Base-by-base conservation (phyloP, 2,329 filamentous ascomycete genomes). In the Aspergillus niger region DNA sequence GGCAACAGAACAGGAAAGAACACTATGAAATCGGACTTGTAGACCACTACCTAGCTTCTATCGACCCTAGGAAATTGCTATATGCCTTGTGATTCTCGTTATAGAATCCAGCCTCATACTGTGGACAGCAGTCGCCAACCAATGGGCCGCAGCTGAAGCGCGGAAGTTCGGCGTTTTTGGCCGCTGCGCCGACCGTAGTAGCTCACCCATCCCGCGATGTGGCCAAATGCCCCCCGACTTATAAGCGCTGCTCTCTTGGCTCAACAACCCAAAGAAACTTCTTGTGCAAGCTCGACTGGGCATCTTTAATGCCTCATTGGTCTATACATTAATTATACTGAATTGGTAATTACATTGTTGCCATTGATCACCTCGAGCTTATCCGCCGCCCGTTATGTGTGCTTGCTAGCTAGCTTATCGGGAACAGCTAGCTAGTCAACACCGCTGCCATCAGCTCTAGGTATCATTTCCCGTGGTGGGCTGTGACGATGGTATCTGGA, bases 91-190 rank as follows among this genome's bases (percentile, higher is more conserved):
- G 3, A 20, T 10, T 30, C 28, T 43, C 39, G 10, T 15, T 43
- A 43, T 22, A 24, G 8, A 5, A 48, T 2, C 20, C 15, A 30
- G 24, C 6, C 1, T 15, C 24, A 26, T 30, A 2, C 36, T 26
- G 24, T 30, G 13, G n/a, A 54, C 20, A 26, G 38, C 22, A 15
- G 32, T n/a, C 22, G 26, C n/a, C 49, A 5, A 48, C 62, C 50
- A 59, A 66, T 64, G 32, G 58, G 10, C 5, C 13, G 48, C 15
- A 4, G 38, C 50, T 54, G 56, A 50, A 57, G 39, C 56, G 60
- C 65, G 65, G 66, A 66, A 64, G 68, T 67, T 57, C 56, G 67
- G 74, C 74, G 61, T 64, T 60, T 65, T 62, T 75, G 66, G 75
- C 70, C 70, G 71, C 69, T 64, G 55, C 65, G 70, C 65, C 68